A percentile compares a stretch with the other conserved stretches of the same genome.
These are phyloP conservation scores for Amaranthus tricolor DNA, from an alignment of 179 eudicot genomes.

Conservation along the genomic window DNA sequence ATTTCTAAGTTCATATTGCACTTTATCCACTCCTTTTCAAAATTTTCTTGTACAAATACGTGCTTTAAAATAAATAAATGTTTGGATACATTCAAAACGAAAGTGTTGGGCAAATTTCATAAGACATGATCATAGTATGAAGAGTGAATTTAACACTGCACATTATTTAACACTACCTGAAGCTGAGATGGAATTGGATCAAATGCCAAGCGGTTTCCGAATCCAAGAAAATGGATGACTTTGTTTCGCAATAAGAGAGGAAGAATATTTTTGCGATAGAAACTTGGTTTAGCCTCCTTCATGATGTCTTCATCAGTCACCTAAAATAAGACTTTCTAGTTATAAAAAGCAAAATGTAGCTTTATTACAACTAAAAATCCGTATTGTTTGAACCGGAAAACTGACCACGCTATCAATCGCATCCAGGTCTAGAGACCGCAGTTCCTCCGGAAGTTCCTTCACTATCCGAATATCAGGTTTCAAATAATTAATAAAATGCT, in stretches of 20 bases:
- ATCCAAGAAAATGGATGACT: conserved; percentile 94
- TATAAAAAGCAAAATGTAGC: conserved; percentile 15
- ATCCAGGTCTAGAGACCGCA: conserved; percentile 79
- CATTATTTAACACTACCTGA: conserved; percentile 65
- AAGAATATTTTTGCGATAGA: conserved; percentile 71
- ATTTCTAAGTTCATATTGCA: too few species aligned
- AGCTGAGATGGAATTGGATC: conserved; percentile 84
- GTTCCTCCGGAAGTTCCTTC: conserved; percentile 81
- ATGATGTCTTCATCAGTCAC: conserved; percentile 80
- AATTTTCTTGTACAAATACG: too few species aligned
- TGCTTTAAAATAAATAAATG: too few species aligned
- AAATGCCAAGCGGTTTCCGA: conserved; percentile 87
- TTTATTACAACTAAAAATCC: neutral
- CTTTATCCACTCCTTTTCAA: too few species aligned
- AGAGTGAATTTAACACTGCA: too few species aligned
- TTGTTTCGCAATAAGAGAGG: conserved; percentile 69
- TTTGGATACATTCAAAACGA: too few species aligned
- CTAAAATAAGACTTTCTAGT: conserved; percentile 35
- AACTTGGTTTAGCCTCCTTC: conserved; percentile 98
- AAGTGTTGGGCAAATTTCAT: too few species aligned
- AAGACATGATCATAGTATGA: too few species aligned
- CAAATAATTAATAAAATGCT: conserved; percentile 80
- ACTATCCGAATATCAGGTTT: conserved; percentile 84
- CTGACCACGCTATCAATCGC: conserved; percentile 97
- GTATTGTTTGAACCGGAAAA: conserved; percentile 20